Conservation (phyloP, 2,329 filamentous ascomycete species). For the Sarocladium oryzae region DNA sequence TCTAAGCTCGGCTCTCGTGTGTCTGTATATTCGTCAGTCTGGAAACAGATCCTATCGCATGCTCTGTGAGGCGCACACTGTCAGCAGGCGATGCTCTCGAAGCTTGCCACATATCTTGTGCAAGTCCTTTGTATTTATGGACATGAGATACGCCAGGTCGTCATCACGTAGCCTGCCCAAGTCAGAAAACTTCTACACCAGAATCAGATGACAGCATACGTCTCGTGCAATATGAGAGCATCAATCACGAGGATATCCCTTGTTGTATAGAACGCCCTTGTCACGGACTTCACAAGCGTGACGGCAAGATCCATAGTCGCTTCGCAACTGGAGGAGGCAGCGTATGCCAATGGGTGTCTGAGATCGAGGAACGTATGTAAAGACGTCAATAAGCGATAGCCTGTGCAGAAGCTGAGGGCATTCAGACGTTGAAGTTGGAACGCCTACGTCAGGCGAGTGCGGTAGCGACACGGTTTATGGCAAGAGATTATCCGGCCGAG, state of each 20-base stretch:
- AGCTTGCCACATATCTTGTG: conserved; percentile 83
- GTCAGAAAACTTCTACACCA: conserved; percentile 44
- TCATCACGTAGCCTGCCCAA: conserved; percentile 75
- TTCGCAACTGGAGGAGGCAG: neutral
- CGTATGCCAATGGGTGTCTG: too few species aligned
- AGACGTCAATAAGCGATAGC: too few species aligned
- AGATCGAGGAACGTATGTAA: too few species aligned
- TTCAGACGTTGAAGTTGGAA: too few species aligned
- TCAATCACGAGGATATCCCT: conserved; percentile 81
- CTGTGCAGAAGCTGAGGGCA: too few species aligned
- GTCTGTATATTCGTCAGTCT: conserved; percentile 33
- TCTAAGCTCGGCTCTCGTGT: conserved; percentile 60
- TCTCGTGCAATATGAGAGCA: conserved; percentile 76
- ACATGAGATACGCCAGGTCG: conserved; percentile 80
- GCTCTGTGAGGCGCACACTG: conserved; percentile 51
- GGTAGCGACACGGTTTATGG: too few species aligned
- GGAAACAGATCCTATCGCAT: too few species aligned
- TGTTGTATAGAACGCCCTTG: conserved; percentile 79
- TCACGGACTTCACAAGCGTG: conserved; percentile 77
- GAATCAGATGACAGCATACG: conserved; percentile 57
- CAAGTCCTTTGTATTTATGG: conserved; percentile 85
- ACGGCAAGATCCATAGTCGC: conserved; percentile 50
- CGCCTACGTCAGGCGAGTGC: too few species aligned
- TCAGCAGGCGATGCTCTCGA: conserved; percentile 77
- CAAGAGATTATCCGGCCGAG: too few species aligned